Conservation (phyloP, 1,139 yeast genomes). For the Yamadazyma siamensis region DNA sequence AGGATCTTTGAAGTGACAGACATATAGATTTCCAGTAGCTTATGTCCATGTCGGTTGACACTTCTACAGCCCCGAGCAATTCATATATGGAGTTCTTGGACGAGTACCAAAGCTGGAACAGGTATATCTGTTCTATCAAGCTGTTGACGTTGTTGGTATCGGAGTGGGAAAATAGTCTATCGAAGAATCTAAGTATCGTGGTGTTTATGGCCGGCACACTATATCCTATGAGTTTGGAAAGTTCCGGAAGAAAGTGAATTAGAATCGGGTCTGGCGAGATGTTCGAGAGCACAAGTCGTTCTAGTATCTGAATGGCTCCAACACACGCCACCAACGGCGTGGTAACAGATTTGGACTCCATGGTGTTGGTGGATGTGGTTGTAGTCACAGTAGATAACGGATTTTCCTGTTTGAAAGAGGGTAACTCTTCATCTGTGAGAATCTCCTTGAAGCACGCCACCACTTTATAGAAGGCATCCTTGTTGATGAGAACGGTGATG, state of each 20-base stretch:
- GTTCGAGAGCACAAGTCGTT: constrained; percentile 16
- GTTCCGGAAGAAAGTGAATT: constrained; percentile 23
- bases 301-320: constrained; percentile 45
- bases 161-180: constrained; percentile 28
- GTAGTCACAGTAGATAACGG: constrained; percentile 9
- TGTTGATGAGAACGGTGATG: constrained; percentile 20
- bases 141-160: constrained; percentile 8
- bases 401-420: constrained; percentile 14
- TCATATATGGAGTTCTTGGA: constrained; percentile 41
- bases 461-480: constrained; percentile 19
- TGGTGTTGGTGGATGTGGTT: constrained; percentile 10
- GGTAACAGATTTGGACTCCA: constrained; percentile 4
- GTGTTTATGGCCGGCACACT: constrained; percentile 31
- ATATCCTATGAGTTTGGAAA: constrained; percentile 20
- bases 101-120: constrained; percentile 52
- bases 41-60: constrained; percentile 30
- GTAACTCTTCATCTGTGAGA: constrained; percentile 25
- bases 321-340: constrained; percentile 33
- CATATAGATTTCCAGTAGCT: constrained; percentile 36
- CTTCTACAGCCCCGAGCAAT: constrained; percentile 18
- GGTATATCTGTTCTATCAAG: constrained; percentile 19
- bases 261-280: constrained; percentile 18
- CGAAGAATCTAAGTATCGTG: constrained; percentile 30
- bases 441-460: constrained; percentile 22
- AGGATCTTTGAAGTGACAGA: constrained; percentile 29